Base-by-base conservation (phyloP, 257 asterid genomes). In the Solanum sparsipilum region DNA sequence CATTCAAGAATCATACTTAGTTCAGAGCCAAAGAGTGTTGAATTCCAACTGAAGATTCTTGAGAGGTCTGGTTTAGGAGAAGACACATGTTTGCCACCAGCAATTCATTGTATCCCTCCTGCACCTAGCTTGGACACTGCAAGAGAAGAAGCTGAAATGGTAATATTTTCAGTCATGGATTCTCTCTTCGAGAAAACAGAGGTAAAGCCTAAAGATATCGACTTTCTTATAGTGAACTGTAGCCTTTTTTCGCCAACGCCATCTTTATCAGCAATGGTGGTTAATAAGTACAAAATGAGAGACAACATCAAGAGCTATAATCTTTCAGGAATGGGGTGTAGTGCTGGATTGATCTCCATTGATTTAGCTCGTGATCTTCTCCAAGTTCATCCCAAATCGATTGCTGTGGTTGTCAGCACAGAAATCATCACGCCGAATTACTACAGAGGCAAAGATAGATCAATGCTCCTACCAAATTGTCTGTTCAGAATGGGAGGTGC, bases 261-360 rank as follows among this genome's bases (percentile, higher is more conserved):
- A 4, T 92, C 98, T 1, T 71, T 93, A 1, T 90, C 95, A 4
- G 94, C 94, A 25, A 93, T 93, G 95, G 96, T 94, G 85, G 90
- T 93, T 18, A 93, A 93, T n/a, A 93, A 93, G 85, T 94, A 92
- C 87, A 92, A 88, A 27, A 79, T 94, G 91, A 90, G 96, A 58
- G 91, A 95, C 72, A 92, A 93, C 7, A 86, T 94, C 0, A 93
- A 88, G 90, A 93, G 94, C 90, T 94, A 89, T 84, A 94, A 93
- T 29, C 87, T 94, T 1, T 94, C 98, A 5, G 96, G 96, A 12
- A 94, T 93, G 98, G 98, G 98, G 7, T 94, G 97, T 72, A 93
- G 94, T 76, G 92, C 91, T 4, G 92, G 92, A 11, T 13, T 90
- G n/a, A 90, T 90, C 21, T 84, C 92, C 31, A 82, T 90, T 18